Percentiles rank a stretch among this genome's conserved stretches.
phyloP scores from a whole-genome alignment of 495 filamentous ascomycete genomes.

The Amphirosellinia nigrospora region DNA sequence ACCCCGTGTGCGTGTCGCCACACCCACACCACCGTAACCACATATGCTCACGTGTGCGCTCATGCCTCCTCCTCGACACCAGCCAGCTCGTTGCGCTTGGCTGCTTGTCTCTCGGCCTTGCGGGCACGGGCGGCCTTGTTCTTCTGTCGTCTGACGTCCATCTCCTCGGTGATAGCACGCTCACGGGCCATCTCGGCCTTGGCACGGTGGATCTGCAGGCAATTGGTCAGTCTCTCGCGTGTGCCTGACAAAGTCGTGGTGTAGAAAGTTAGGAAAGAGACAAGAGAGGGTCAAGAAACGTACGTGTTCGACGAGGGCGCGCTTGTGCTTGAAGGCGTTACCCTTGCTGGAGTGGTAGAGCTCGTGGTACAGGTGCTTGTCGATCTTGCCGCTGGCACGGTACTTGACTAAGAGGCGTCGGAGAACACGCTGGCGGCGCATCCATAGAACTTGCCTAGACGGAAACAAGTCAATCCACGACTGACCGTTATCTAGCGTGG shows the following conservation, averaged over 20 bases:
- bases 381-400: constrained; percentile 98
- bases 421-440: constrained; percentile 99
- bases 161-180: constrained; percentile 94
- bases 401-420: constrained; percentile 99
- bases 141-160: constrained; percentile 99
- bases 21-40: constrained; percentile 28
- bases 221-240: constrained; percentile 30
- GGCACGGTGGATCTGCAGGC: constrained; percentile 91
- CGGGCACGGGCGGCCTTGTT: constrained; percentile 99
- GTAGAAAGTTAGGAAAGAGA: constrained; percentile 20
- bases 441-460: constrained; percentile 92
- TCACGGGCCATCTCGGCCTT: constrained; percentile 99
- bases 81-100: constrained; percentile 85
- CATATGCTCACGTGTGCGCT: constrained; percentile 35
- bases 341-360: constrained; percentile 99
- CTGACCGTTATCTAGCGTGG: neutral
- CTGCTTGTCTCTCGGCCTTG: constrained; percentile 82
- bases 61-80: constrained; percentile 76
- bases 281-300: constrained; percentile 59
- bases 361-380: constrained; percentile 99
- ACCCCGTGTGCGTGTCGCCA: constrained; percentile 23
- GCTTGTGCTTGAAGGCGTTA: constrained; percentile 99
- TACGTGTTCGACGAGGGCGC: constrained; percentile 99
- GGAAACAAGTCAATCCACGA: constrained; percentile 38
- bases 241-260: neutral